Evolutionary conservation across 257 asterid species (phyloP).

Genomic region (Echium plantagineum): DNA sequence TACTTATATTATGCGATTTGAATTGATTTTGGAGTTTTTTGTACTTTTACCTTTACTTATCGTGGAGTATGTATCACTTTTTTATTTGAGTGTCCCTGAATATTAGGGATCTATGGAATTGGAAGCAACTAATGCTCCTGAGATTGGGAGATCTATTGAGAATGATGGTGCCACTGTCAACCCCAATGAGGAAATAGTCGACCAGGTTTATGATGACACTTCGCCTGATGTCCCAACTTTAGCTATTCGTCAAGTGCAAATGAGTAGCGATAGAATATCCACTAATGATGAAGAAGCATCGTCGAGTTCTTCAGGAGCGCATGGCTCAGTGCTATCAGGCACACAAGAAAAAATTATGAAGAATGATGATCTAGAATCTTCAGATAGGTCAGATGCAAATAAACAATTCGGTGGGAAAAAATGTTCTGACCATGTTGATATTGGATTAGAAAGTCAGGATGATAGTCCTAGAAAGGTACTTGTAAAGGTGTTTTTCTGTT

Average conservation of each 20-base stretch:
- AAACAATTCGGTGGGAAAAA: slow-evolving; percentile 43
- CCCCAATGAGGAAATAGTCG: slow-evolving; percentile 31
- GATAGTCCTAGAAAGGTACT: slow-evolving; percentile 50
- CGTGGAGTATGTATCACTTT: neutral
- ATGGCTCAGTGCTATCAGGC: slow-evolving; percentile 21
- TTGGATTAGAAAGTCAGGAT: slow-evolving; percentile 46
- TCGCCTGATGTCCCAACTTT: slow-evolving; percentile 66
- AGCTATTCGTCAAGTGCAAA: slow-evolving; percentile 31
- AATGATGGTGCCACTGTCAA: slow-evolving; percentile 25
- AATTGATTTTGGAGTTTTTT: slow-evolving; percentile 10
- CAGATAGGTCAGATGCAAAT: slow-evolving; percentile 29
- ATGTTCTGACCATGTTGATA: slow-evolving; percentile 34
- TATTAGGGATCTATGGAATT: slow-evolving; percentile 45
- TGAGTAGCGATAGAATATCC: slow-evolving; percentile 22
- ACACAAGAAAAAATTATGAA: slow-evolving; percentile 35
- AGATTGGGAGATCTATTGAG: slow-evolving; percentile 30
- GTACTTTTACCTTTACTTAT: slow-evolving; percentile 5
- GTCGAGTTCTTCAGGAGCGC: slow-evolving; percentile 20
- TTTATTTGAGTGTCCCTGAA: slow-evolving; percentile 10
- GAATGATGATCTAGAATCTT: slow-evolving; percentile 44
- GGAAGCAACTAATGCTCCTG: slow-evolving; percentile 32
- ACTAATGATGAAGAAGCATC: slow-evolving; percentile 33
- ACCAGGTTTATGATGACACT: slow-evolving; percentile 35
- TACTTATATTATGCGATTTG: slow-evolving; percentile 12
- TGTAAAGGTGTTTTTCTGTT: slow-evolving; percentile 7